Evolutionary conservation across 305 asterid species (phyloP).

Genomic region (Rubia peregrina): DNA sequence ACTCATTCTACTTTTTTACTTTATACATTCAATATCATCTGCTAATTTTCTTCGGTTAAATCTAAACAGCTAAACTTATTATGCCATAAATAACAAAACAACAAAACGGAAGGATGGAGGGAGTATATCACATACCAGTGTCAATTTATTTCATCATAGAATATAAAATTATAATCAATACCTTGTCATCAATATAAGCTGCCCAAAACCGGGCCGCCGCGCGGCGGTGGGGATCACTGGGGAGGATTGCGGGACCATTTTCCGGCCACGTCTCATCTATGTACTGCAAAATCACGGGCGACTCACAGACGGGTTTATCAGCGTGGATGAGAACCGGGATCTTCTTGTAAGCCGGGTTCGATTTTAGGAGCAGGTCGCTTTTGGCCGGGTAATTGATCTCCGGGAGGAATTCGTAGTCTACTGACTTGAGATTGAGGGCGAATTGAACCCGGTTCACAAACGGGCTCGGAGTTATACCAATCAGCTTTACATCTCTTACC

Average conservation of each 20-base stretch:
- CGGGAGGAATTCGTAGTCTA: slow-evolving; percentile 33
- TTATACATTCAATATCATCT: too few species aligned
- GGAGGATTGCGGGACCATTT: slow-evolving; percentile 14
- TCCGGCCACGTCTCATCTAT: slow-evolving; percentile 22
- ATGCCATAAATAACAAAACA: too few species aligned
- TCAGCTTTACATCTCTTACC: slow-evolving; percentile 22
- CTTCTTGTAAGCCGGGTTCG: slow-evolving; percentile 41
- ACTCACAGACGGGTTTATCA: slow-evolving; percentile 19
- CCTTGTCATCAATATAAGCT: slow-evolving; percentile 22
- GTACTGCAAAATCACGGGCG: slow-evolving; percentile 19
- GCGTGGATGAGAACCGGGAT: slow-evolving; percentile 25
- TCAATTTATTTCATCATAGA: too few species aligned
- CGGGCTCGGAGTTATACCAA: slow-evolving; percentile 28
- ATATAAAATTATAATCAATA: background rate
- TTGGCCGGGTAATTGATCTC: slow-evolving; percentile 17
- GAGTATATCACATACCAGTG: too few species aligned
- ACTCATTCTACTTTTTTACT: too few species aligned
- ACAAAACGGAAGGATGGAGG: too few species aligned
- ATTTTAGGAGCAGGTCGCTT: slow-evolving; percentile 34
- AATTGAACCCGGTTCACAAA: slow-evolving; percentile 37
- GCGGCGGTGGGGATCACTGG: slow-evolving; percentile 20
- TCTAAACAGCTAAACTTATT: too few species aligned
- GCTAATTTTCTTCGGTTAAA: too few species aligned
- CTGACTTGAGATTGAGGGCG: slow-evolving; percentile 32
- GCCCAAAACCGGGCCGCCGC: slow-evolving; percentile 23